Conservation (phyloP, 257 asterid genomes). For the Solanum paucissectum region DNA sequence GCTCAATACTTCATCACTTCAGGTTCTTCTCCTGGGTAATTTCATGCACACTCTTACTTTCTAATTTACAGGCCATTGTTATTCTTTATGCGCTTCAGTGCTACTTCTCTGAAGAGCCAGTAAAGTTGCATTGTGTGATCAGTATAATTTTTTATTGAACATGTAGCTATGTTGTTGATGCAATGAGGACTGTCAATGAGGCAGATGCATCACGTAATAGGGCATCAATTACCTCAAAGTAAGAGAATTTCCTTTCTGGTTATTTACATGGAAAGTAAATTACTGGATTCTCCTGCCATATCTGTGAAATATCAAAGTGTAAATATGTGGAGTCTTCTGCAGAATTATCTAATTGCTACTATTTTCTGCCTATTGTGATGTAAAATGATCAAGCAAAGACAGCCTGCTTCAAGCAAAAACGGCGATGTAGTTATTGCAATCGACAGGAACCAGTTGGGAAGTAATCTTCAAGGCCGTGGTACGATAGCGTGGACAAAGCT, state of each 20-base stretch:
- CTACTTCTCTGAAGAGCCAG: background rate
- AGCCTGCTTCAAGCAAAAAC: constrained; percentile 92
- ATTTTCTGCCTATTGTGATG: constrained; percentile 23
- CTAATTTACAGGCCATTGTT: background rate
- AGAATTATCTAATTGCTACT: constrained; percentile 28
- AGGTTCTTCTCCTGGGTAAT: constrained; percentile 89
- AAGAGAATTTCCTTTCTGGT: constrained; percentile 29
- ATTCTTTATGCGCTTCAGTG: constrained; percentile 4
- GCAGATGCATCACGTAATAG: constrained; percentile 52
- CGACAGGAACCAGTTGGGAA: constrained; percentile 33
- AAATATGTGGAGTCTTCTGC: background rate
- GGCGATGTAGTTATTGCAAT: constrained; percentile 57
- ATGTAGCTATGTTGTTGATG: constrained; percentile 70
- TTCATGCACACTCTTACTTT: background rate
- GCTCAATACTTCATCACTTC: constrained; percentile 78
- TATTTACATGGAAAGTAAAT: background rate
- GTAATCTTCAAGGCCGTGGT: constrained; percentile 39
- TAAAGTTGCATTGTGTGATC: background rate
- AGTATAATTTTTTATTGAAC: constrained; percentile 5
- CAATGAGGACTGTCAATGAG: constrained; percentile 67
- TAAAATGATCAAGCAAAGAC: constrained; percentile 91
- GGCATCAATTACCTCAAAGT: constrained; percentile 55
- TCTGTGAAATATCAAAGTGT: background rate
- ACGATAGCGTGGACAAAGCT: constrained; percentile 81
- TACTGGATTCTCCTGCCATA: background rate